phyloP scores from a whole-genome alignment of 163 green algal species.

The Prototheca stagnorum region DNA sequence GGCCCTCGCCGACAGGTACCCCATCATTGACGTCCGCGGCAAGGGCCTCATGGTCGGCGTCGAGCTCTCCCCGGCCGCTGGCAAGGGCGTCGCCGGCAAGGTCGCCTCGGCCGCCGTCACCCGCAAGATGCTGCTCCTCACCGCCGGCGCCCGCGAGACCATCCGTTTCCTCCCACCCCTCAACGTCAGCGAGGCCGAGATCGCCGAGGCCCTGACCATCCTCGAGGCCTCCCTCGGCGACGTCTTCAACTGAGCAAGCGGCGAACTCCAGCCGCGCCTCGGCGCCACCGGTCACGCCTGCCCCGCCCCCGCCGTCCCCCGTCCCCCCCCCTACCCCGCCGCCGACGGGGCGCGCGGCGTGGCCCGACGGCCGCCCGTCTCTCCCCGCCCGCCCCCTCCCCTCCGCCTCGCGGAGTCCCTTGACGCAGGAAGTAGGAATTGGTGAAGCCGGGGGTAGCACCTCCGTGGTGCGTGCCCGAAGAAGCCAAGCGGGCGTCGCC shows the following conservation, averaged over 20 bases:
- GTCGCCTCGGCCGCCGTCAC: slow-evolving; percentile 35
- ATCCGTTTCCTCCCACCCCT: slow-evolving; percentile 68
- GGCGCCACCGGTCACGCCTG: too few relatives aligned
- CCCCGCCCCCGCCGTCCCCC: too few relatives aligned
- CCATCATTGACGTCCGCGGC: slow-evolving; percentile 60
- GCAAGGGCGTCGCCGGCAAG: slow-evolving; percentile 13
- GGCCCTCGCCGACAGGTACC: slow-evolving; percentile 20
- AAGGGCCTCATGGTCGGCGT: slow-evolving; percentile 64
- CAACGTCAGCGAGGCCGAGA: slow-evolving; percentile 40
- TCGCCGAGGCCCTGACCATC: slow-evolving; percentile 32
- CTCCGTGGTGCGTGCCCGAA: too few relatives aligned
- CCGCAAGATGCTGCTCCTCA: slow-evolving; percentile 51
- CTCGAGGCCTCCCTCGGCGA: slow-evolving; percentile 2
- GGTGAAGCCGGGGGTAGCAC: too few relatives aligned
- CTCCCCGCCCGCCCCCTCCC: too few relatives aligned
- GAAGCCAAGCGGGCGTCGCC: too few relatives aligned
- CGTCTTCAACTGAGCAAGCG: background rate
- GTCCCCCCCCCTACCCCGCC: too few relatives aligned
- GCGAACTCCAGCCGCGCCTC: too few relatives aligned
- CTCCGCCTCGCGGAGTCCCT: too few relatives aligned
- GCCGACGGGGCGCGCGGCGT: too few relatives aligned
- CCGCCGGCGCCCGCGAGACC: slow-evolving; percentile 44
- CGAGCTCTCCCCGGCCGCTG: slow-evolving; percentile 42
- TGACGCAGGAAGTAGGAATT: too few relatives aligned
- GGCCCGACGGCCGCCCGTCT: too few relatives aligned